Evolutionary conservation across 345 rosid genomes (phyloP).

Genomic region (Citrus mangshanensis): DNA sequence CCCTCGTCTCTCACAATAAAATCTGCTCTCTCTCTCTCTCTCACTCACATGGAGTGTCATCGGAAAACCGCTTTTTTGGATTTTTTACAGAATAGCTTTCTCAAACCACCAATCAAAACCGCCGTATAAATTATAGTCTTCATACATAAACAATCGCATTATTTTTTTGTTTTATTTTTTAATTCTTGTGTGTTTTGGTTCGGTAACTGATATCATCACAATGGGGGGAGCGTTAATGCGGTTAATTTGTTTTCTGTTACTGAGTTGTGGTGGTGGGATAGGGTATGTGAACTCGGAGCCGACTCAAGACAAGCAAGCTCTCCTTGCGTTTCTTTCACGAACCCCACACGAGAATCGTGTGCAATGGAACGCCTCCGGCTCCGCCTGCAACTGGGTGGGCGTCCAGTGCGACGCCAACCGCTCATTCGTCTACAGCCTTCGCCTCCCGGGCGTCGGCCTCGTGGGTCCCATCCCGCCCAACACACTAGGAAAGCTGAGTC

Average conservation of each 20-base stretch:
- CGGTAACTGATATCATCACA: neutral
- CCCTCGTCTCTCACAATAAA: neutral
- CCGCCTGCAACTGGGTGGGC: slow-evolving; percentile 89
- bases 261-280: slow-evolving; percentile 29
- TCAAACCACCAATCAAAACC: slow-evolving; percentile 2
- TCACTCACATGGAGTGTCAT: slow-evolving; percentile 33
- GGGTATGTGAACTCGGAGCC: slow-evolving; percentile 54
- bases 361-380: slow-evolving; percentile 66
- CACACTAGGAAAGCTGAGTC: slow-evolving; percentile 64
- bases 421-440: slow-evolving; percentile 55
- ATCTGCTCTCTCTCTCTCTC: neutral
- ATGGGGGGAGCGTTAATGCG: slow-evolving; percentile 44
- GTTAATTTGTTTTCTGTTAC: slow-evolving; percentile 27
- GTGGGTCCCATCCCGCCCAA: slow-evolving; percentile 66
- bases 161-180: neutral
- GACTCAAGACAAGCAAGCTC: slow-evolving; percentile 68
- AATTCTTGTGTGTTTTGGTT: neutral
- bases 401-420: slow-evolving; percentile 57
- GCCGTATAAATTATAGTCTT: neutral
- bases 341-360: slow-evolving; percentile 70
- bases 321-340: slow-evolving; percentile 55
- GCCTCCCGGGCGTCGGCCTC: slow-evolving; percentile 84
- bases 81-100: slow-evolving; percentile 14
- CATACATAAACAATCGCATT: neutral
- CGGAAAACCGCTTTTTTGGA: slow-evolving; percentile 29